Evolutionary conservation across 1,284 basidiomycete genomes (phyloP).

Genomic region (Anthracocystis setariae): DNA sequence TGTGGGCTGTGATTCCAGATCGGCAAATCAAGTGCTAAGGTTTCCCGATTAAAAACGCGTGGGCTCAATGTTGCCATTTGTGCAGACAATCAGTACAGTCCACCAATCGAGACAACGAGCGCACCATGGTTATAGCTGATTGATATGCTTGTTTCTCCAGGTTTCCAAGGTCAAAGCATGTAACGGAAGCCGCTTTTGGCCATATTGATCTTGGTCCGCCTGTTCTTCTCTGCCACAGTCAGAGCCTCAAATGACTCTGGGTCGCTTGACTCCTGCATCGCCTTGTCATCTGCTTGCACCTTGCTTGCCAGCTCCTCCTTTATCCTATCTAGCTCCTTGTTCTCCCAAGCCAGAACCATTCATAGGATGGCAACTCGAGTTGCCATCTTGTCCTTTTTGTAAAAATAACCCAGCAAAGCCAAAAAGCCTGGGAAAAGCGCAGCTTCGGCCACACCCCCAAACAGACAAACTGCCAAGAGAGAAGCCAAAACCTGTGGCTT

Average conservation of each 20-base stretch:
- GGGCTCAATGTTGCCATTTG: too few species aligned
- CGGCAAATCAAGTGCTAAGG: too few species aligned
- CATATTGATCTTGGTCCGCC: conserved; percentile 29
- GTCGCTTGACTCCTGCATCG: conserved; percentile 1
- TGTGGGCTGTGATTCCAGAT: too few species aligned
- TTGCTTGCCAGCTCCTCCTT: conserved; percentile 3
- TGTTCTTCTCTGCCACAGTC: conserved; percentile 18
- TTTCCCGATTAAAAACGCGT: too few species aligned
- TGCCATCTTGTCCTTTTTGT: conserved; percentile 67
- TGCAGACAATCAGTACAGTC: too few species aligned
- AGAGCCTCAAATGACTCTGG: conserved; percentile 13
- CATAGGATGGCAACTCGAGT: conserved; percentile 65
- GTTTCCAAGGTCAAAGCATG: conserved; percentile 43
- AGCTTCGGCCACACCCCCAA: conserved; percentile 62
- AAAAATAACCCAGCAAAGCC: conserved; percentile 66
- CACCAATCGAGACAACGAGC: too few species aligned
- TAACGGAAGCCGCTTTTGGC: conserved; percentile 46
- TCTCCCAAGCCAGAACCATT: conserved; percentile 40
- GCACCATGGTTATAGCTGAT: too few species aligned
- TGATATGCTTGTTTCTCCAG: too few species aligned
- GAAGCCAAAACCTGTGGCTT: too few species aligned
- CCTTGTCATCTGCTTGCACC: neutral
- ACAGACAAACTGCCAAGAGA: too few species aligned
- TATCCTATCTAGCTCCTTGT: conserved; percentile 41
- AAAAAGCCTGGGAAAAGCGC: conserved; percentile 63